Base-by-base conservation (phyloP, 2,329 filamentous ascomycete species). In the Fusarium sp. region DNA sequence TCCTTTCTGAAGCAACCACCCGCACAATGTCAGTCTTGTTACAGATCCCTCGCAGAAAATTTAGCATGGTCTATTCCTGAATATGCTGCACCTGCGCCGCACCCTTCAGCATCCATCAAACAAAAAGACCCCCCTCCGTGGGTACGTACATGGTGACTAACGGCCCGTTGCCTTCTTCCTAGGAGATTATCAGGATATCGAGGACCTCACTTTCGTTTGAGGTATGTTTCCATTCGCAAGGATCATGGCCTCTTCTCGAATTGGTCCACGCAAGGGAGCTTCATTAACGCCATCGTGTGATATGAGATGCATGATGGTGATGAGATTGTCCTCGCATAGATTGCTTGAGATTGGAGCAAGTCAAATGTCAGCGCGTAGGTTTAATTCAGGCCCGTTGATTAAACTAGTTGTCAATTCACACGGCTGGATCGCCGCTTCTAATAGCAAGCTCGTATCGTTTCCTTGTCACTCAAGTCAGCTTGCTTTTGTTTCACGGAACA, bases 401-500 rank as follows among this genome's bases (percentile, higher is more conserved):
- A 45, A 36, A 50, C 9, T 40, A 51, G 38, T 46, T 42, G 38
- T 47, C 25, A 54, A 45, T 35, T 25, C 39, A 43, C 51, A 65
- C 56, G 42, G 52, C 45, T 38, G 44, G 44, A 40, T 63, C 45
- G 36, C 38, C 44, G 22, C 61, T 22, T 31, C 32, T 58, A 55
- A 54, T 42, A 43, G 42, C 42, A 60, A 42, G 31, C 29, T 35
- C 44, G 15, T 60, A 49, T 39, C 59, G 34, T 64, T 51, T 63
- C 10, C 34, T 53, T 31, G 43, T 47, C 28, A 45, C 38, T 24
- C 48, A 35, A 42, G 39, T 46, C 44, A 46, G 58, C 62, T 56
- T 55, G 61, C 58, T 51, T 63, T 58, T 65, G 58, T 49, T 49
- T 65, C 61, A 59, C 65, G 61, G 65, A 65, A 62, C 57, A 24